Base-by-base conservation (phyloP, 352 stramenopile species). In the Globisporangium nunn region DNA sequence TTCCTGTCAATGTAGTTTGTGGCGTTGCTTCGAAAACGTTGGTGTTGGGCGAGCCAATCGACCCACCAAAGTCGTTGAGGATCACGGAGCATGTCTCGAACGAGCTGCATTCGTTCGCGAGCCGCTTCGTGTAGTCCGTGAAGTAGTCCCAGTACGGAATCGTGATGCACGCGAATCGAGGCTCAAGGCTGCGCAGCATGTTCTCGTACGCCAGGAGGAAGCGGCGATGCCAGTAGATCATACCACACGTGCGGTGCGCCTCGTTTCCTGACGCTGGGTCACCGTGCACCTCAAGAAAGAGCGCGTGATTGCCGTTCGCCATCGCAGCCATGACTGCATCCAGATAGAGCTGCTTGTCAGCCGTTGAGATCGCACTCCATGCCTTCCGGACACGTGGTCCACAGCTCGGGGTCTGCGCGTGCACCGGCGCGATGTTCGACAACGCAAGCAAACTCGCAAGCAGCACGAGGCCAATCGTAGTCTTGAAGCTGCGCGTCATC, bases 81-180 rank as follows among this genome's bases (percentile, higher is more conserved):
- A 81, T 80, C 7, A 54, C 45, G 11, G 69, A 70, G 48, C 69
- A 86, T 3, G 61, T 52, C 53, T 74, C 66, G 6, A 82, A 58
- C 52, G 65, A 66, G 3, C 28, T 57, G 56, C 73, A 81, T 23
- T 41, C 50, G 0, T 53, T 43, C 28, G 58, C 55, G 1, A 78
- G 28, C 6, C 67, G 63, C 18, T 62, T 60, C 5, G 69, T 58
- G 51, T 76, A 79, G 56, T 85, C 73, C 2, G 72, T 72, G 30
- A 80, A 79, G 54, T 68, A 78, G 60, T 85, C 75, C 73, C 74
- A 85, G 59, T 83, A 85, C 45, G 75, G 75, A 18, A 85, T 70
- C 11, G 72, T 78, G 29, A 85, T 30, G 52, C 66, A 80, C 14
- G 63, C 62, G 40, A 62, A 81, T 29, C 58, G 56, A 0, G 61